Evolutionary conservation across 192 early-diverging fungal species (phyloP).

Genomic region (Rhizophagus clarus): DNA sequence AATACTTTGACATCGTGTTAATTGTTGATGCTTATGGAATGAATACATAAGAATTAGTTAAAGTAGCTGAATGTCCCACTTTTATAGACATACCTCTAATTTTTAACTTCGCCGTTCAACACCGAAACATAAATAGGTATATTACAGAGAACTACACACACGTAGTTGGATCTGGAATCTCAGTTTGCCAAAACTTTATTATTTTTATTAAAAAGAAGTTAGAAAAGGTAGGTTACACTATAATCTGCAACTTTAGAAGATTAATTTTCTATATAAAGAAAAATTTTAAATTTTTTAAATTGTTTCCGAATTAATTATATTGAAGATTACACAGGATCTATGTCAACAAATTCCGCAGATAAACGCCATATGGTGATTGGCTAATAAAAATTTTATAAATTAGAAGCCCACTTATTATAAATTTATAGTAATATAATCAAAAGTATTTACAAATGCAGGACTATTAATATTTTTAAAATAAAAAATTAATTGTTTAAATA

Average conservation of each 20-base stretch:
- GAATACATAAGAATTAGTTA: neutral
- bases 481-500: no score
- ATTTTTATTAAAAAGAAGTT: neutral
- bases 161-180: neutral
- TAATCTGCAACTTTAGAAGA: neutral
- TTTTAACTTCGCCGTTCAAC: neutral
- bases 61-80: neutral
- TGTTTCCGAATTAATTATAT: no score
- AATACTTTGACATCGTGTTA: constrained; percentile 9
- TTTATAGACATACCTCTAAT: neutral
- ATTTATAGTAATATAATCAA: no score
- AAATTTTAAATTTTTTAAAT: no score
- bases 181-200: neutral
- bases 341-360: no score
- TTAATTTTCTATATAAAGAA: no score
- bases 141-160: neutral
- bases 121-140: neutral
- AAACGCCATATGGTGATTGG: no score
- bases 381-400: no score
- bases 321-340: no score
- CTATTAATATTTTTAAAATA: no score
- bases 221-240: neutral
- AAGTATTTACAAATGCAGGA: no score
- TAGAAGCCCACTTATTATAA: no score
- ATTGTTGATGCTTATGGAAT: neutral